phyloP scores from a whole-genome alignment of 2,329 filamentous ascomycete species.

The Stenocarpella maydis region DNA sequence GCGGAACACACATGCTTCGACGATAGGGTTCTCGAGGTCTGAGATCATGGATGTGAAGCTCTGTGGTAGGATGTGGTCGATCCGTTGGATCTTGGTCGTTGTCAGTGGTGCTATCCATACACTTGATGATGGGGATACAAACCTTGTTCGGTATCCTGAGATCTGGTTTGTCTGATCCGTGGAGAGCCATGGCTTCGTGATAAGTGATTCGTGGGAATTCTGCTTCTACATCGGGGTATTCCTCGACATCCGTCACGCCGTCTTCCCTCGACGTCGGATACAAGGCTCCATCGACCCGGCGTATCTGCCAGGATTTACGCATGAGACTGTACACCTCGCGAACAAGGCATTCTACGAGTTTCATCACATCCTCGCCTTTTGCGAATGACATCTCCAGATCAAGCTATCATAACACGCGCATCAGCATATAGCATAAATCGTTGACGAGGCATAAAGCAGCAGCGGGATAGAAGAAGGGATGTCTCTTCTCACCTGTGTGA shows the following conservation, averaged over 20 bases:
- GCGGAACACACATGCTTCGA: conserved; percentile 78
- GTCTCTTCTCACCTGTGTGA: conserved; percentile 75
- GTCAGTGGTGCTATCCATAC: conserved; percentile 30
- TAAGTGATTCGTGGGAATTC: conserved; percentile 73
- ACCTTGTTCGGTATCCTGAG: conserved; percentile 76
- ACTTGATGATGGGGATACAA: conserved; percentile 37
- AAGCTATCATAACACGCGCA: conserved; percentile 58
- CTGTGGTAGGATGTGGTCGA: conserved; percentile 69
- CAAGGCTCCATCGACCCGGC: conserved; percentile 42
- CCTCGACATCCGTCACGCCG: background rate
- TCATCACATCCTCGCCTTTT: conserved; percentile 74
- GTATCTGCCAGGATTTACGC: conserved; percentile 49
- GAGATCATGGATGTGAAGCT: conserved; percentile 81
- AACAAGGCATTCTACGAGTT: conserved; percentile 59
- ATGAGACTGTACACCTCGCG: conserved; percentile 61
- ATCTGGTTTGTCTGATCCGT: conserved; percentile 94
- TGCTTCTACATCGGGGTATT: conserved; percentile 39
- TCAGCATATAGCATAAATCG: background rate
- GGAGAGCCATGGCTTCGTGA: conserved; percentile 77
- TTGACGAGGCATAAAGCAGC: background rate
- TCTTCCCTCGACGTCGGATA: conserved; percentile 36
- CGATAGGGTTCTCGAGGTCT: conserved; percentile 69
- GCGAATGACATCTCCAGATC: conserved; percentile 95
- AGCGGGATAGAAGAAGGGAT: background rate
- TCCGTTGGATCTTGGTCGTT: conserved; percentile 63